These are phyloP conservation scores for Teunomyces stri DNA, from an alignment of 805 yeast species.

Conservation along the genomic window DNA sequence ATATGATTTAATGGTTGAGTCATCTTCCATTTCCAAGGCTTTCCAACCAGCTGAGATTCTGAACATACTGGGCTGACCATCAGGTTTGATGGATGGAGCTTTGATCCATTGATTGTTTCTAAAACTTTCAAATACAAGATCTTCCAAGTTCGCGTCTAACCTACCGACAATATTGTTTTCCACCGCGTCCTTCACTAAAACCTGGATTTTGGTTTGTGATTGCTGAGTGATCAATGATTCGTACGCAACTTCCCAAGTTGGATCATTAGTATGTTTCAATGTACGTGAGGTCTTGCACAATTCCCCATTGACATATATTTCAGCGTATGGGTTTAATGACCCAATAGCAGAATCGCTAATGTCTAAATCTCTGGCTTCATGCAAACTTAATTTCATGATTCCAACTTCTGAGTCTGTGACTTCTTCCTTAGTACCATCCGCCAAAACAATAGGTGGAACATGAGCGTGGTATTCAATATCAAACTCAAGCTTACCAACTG, in stretches of 20 bases:
- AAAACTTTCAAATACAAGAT: conserved; percentile 47
- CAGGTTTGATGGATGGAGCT: conserved; percentile 41
- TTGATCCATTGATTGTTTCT: conserved; percentile 51
- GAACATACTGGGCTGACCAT: conserved; percentile 31
- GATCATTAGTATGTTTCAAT: conserved; percentile 67
- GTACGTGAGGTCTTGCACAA: conserved; percentile 57
- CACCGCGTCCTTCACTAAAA: conserved; percentile 62
- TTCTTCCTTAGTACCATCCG: conserved; percentile 49
- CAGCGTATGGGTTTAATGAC: conserved; percentile 65
- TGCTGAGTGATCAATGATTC: conserved; percentile 65
- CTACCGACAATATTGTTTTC: conserved; percentile 54
- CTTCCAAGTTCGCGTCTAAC: conserved; percentile 52
- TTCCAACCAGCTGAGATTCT: conserved; percentile 66
- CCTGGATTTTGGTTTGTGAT: conserved; percentile 49
- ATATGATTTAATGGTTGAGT: conserved; percentile 43
- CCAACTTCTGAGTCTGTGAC: conserved; percentile 68
- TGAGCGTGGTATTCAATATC: conserved; percentile 54
- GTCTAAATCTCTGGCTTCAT: conserved; percentile 60
- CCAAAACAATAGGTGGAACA: conserved; percentile 41
- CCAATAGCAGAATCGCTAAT: conserved; percentile 49
- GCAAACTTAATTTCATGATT: conserved; percentile 61
- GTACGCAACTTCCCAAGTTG: conserved; percentile 63
- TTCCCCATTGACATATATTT: conserved; percentile 56
- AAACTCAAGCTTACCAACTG: conserved; percentile 58
- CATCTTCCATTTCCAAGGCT: conserved; percentile 54